Conservation (phyloP, 768 basidiomycete species). For the Mycena epipterygia region DNA sequence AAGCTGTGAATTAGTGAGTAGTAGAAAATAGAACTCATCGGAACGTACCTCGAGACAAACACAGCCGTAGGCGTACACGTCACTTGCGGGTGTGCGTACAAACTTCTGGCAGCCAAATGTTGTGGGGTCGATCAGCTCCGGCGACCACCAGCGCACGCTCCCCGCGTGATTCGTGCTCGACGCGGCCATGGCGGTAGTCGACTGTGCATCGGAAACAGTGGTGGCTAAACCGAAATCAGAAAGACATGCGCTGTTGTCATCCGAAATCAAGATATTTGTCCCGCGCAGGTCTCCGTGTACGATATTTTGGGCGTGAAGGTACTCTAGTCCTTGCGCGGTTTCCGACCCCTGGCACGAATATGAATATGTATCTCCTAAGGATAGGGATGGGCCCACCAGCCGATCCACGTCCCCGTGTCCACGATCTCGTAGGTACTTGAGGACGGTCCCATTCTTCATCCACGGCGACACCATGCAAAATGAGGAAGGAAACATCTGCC, state of each 20-base stretch:
- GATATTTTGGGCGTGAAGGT: neutral
- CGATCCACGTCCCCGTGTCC: no score
- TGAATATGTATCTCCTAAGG: no score
- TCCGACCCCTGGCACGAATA: no score
- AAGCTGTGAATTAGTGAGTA: neutral
- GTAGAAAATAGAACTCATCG: neutral
- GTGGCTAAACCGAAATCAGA: no score
- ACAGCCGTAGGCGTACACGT: neutral
- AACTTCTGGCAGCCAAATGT: neutral
- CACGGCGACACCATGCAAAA: no score
- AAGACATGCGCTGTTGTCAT: no score
- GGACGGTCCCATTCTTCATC: no score
- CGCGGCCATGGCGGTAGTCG: neutral
- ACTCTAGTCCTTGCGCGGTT: neutral
- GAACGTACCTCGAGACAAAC: no score
- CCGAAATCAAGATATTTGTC: no score
- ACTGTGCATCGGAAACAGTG: neutral
- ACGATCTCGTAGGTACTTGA: no score
- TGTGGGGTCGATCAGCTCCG: neutral
- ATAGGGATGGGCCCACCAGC: no score
- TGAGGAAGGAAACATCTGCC: no score
- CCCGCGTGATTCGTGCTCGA: neutral
- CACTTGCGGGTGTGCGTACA: neutral
- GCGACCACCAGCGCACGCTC: neutral
- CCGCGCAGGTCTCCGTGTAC: constrained; percentile 4